Evolutionary conservation across 2,329 filamentous ascomycete genomes (phyloP), one percentile per base, ranked within the genome.

Genomic region (Lachnellula subtilissima): DNA sequence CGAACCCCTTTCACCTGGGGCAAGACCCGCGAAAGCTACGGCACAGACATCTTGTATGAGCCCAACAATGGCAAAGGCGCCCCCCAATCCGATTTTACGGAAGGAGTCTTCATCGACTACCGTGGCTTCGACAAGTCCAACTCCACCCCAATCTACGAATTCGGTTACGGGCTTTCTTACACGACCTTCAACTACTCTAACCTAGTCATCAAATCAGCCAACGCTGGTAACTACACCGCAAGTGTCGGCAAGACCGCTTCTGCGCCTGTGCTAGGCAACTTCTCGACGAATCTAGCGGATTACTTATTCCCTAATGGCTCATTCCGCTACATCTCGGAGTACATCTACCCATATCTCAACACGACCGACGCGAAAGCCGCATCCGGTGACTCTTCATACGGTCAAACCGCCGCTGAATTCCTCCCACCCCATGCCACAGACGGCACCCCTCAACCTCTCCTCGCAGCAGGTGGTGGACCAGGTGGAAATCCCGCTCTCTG

Each of bases 41-140:
- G 83, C 69, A 32, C 80, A 71, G 66, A 70, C 48, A 12, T 70
- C 48, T 54, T 70, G 8, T 70, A 78, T 56, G 70, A 82, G 66
- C 82, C 87, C 32, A 91, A 89, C 74, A 87, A 88, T 57, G 86
- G 84, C 49, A 69, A 76, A 12, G 76, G 67, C 32, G 81, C 84
- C 12, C 88, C 89, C 4, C 89, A 94, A 66, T 75, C 84, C 40
- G 81, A 90, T 65, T 95, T 91, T 68, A 76, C 77, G 6, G 89
- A 94, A 72, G 89, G 90, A 15, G 78, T 87, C 52, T 90, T 92
- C 71, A 91, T 95, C 67, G 90, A 94, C 72, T 91, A 91, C 74
- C 82, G 87, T 40, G 78, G 84, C 62, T 89, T 94, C 52, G 90
- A 95, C 73, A 77, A 57, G 36, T 71, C 75, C 52, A 75, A 82